Base-by-base conservation (phyloP, 306 rosid species). In the Cucurbita argyrosperma region DNA sequence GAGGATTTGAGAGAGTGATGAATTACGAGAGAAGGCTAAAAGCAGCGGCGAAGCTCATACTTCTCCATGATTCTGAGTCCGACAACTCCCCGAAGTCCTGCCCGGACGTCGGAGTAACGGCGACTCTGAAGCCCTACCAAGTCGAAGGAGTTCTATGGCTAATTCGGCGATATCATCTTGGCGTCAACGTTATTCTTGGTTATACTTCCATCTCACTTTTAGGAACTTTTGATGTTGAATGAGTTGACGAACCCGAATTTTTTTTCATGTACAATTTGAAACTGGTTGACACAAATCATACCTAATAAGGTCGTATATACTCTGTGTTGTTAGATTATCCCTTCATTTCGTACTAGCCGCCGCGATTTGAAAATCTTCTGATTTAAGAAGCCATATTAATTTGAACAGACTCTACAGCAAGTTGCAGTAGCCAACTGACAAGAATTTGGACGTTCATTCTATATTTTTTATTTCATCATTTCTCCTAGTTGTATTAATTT, bases 101-200 rank as follows among this genome's bases (percentile, higher is more conserved):
- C 26, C 79, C 82, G 8, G 89, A 85, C 62, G 82, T 89, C 21
- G 96, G 96, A 12, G 81, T 90, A 7, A 86, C 78, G 75, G 97
- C 92, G 46, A 87, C 88, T 52, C 88, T 93, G 71, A 90, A 90
- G 51, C 94, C 90, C 13, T 78, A 93, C 83, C 98, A 93, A 79
- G 83, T 89, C 43, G 96, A 93, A 80, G 98, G 98, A 68, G 84
- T 90, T 75, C 87, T 84, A 51, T 93, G 98, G 96, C 96, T 93
- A 55, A 79, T 90, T 5, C 82, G 92, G 77, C 89, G 92, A 75
- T 86, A 84, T 78, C 68, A 77, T 61, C 92, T 89, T 74, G 98
- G 98, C 71, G 98, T 90, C 83, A 93, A 93, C 80, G 94, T 86
- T 61, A 78, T 93, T 71, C 96, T 93, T 42, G 98, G 98, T 93